These are phyloP conservation scores for Diaporthe batatas DNA, from an alignment of 2,329 filamentous ascomycete species.

Conservation along the genomic window DNA sequence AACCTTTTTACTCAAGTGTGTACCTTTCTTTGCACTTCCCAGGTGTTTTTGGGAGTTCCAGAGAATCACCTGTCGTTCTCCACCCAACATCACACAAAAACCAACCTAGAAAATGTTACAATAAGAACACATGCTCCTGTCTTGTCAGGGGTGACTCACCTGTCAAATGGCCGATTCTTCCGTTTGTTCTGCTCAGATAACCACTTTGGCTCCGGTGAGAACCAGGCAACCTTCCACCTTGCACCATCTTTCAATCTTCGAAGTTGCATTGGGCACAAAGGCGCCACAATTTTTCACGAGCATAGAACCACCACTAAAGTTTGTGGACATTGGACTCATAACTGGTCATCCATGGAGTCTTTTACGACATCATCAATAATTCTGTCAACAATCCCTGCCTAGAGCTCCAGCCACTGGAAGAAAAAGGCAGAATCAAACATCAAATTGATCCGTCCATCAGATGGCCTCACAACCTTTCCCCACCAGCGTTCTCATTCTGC, in stretches of 20 bases:
- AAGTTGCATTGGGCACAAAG: not conserved
- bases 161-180: not conserved
- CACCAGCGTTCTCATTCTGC: not conserved
- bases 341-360: not conserved
- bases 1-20: not conserved
- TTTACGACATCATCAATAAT: not conserved
- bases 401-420: not conserved
- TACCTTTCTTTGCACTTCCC: too few relatives aligned
- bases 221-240: not conserved
- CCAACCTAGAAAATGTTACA: not conserved
- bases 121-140: too few relatives aligned
- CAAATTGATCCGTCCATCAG: not conserved
- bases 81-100: not conserved
- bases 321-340: not conserved
- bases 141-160: not conserved
- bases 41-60: not conserved
- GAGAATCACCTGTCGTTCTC: not conserved
- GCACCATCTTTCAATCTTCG: not conserved
- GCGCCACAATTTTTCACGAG: too few relatives aligned
- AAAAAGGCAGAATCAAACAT: not conserved
- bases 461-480: not conserved
- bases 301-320: not conserved
- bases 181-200: not conserved
- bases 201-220: not conserved
- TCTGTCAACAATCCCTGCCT: fast-evolving